Evolutionary conservation across 2,329 filamentous ascomycete species (phyloP).

Genomic region (Fusarium succisae): DNA sequence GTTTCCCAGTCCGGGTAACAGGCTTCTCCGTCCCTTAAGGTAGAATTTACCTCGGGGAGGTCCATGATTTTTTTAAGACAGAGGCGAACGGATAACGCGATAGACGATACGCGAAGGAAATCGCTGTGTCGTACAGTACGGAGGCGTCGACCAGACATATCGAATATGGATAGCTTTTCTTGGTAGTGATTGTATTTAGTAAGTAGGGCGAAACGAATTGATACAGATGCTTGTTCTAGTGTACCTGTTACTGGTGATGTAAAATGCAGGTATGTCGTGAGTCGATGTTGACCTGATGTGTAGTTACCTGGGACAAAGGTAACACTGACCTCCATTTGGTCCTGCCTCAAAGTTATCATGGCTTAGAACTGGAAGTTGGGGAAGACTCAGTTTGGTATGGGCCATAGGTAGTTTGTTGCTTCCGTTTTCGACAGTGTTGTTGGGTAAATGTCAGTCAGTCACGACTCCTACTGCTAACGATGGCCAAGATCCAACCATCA

Average conservation of each 20-base stretch:
- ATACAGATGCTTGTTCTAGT: not conserved
- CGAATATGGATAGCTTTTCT: not conserved
- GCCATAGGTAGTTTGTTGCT: not conserved
- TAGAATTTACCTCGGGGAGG: not conserved
- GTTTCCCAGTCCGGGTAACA: not conserved
- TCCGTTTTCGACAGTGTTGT: not conserved
- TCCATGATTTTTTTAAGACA: not conserved
- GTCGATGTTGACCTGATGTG: not conserved
- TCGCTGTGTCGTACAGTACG: not conserved
- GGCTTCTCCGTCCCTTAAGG: too few relatives aligned
- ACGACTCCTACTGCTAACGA: not conserved
- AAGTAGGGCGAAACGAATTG: not conserved
- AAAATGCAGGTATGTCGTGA: not conserved
- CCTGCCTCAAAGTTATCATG: not conserved
- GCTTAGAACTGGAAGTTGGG: not conserved
- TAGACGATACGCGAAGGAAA: not conserved
- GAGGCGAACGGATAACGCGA: not conserved
- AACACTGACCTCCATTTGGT: not conserved
- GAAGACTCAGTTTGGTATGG: not conserved
- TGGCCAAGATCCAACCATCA: not conserved
- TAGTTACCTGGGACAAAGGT: not conserved
- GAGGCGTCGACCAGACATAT: not conserved
- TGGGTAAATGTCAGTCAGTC: not conserved
- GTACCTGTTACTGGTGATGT: not conserved
- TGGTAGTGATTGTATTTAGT: not conserved